Percentiles rank a stretch among this genome's conserved stretches.
Conservation (phyloP, 164 flowering plant genomes). For the Dillenia turbinata region DNA sequence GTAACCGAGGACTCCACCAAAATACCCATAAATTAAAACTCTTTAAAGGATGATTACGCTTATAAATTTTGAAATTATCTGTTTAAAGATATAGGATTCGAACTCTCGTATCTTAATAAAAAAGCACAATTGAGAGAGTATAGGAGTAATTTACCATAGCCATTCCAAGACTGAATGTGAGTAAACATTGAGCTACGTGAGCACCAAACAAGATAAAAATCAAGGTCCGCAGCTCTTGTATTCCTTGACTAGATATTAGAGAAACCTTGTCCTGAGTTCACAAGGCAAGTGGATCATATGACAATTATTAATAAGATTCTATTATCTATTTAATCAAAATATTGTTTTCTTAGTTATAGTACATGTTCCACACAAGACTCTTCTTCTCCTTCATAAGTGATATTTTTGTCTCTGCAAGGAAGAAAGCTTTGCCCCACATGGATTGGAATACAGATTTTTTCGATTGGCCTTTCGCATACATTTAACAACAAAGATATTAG, state of each 20-base stretch:
- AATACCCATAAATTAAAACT: too few species aligned
- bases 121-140: too few species aligned
- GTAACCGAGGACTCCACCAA: too few species aligned
- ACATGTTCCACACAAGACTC: neutral
- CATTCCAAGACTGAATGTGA: conserved; percentile 57
- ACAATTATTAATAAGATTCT: neutral
- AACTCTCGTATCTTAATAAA: too few species aligned
- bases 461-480: conserved; percentile 32
- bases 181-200: conserved; percentile 41
- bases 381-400: conserved; percentile 37
- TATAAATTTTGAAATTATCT: too few species aligned
- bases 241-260: conserved; percentile 41
- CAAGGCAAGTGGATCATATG: neutral
- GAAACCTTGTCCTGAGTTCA: conserved; percentile 50
- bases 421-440: conserved; percentile 34
- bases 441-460: conserved; percentile 52
- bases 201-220: conserved; percentile 49
- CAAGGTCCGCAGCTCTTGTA: conserved; percentile 37
- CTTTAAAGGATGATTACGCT: too few species aligned
- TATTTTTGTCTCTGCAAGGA: conserved; percentile 50
- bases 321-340: neutral
- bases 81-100: too few species aligned
- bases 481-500: conserved; percentile 55
- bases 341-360: neutral
- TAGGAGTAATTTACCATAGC: conserved; percentile 37